Conservation (phyloP, 768 basidiomycete genomes). For the Gymnopilus dilepis region DNA sequence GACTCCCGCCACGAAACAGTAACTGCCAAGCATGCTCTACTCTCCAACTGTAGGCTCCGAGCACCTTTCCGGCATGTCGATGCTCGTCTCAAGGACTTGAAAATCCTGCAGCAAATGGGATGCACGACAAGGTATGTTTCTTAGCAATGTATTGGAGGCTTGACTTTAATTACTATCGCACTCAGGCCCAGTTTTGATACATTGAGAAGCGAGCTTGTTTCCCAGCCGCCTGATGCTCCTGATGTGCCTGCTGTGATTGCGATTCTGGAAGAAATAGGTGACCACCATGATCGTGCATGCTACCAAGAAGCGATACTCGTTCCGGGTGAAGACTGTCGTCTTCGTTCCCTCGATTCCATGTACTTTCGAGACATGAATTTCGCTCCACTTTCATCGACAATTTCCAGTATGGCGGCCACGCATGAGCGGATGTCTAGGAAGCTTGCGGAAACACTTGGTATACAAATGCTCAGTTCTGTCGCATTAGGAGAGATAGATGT, state of each 20-base stretch:
- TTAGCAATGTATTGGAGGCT: background rate
- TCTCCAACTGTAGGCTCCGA: conserved; percentile 8
- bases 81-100: background rate
- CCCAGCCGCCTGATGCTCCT: background rate
- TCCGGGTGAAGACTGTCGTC: conserved; percentile 5
- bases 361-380: conserved; percentile 16
- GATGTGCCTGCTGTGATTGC: conserved; percentile 1
- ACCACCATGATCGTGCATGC: conserved; percentile 2
- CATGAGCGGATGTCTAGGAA: conserved; percentile 17
- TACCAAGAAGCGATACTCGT: background rate
- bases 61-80: conserved; percentile 15
- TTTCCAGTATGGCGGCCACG: conserved; percentile 9
- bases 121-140: conserved; percentile 16
- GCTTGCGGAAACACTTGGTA: conserved; percentile 17
- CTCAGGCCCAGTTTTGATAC: conserved; percentile 15
- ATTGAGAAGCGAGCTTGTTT: conserved; percentile 4
- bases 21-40: conserved; percentile 15
- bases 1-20: conserved; percentile 1
- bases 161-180: background rate
- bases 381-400: background rate
- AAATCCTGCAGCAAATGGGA: conserved; percentile 10
- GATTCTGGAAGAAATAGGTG: conserved; percentile 20
- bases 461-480: conserved; percentile 19
- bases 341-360: conserved; percentile 4
- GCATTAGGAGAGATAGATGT: conserved; percentile 15